These are phyloP conservation scores for Loxodes magnus DNA, from an alignment of 73 alveolate genomes.

Conservation along the genomic window DNA sequence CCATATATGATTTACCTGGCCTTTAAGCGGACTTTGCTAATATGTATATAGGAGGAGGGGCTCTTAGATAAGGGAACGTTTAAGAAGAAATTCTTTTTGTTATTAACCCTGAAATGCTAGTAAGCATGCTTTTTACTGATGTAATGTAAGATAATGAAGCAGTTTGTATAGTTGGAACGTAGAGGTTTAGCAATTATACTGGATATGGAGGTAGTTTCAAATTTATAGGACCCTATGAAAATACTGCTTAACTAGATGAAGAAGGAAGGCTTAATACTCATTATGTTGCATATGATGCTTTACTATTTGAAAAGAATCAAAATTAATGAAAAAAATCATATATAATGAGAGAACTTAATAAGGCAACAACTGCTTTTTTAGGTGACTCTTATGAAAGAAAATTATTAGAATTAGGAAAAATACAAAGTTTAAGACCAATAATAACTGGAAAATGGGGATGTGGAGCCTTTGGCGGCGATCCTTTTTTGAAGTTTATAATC, in stretches of 20 bases:
- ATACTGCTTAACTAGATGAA: constrained; percentile 9
- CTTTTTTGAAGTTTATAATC: constrained; percentile 53
- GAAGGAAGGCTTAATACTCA: constrained; percentile 13
- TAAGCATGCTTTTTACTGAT: constrained; percentile 55
- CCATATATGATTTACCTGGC: no score
- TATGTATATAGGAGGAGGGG: constrained; percentile 90
- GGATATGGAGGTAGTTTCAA: constrained; percentile 57
- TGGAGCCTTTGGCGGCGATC: constrained; percentile 89
- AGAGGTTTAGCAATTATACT: constrained; percentile 45
- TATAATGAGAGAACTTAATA: constrained; percentile 17
- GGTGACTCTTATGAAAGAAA: constrained; percentile 13
- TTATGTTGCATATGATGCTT: constrained; percentile 27
- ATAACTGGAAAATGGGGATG: constrained; percentile 97
- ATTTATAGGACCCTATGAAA: constrained; percentile 36
- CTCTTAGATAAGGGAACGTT: constrained; percentile 62
- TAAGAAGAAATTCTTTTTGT: constrained; percentile 89
- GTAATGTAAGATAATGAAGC: constrained; percentile 76
- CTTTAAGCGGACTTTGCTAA: constrained; percentile 97
- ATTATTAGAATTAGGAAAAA: constrained; percentile 1
- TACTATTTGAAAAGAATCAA: constrained; percentile 2
- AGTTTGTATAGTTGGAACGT: constrained; percentile 53
- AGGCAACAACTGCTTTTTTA: constrained; percentile 27
- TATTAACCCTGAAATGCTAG: constrained; percentile 64
- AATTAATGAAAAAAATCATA: background rate
- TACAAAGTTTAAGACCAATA: constrained; percentile 4